A percentile compares a stretch with the other conserved stretches of the same genome.
These are phyloP conservation scores for Iris pallida DNA, from an alignment of 116 monocot species.

Conservation along the genomic window DNA sequence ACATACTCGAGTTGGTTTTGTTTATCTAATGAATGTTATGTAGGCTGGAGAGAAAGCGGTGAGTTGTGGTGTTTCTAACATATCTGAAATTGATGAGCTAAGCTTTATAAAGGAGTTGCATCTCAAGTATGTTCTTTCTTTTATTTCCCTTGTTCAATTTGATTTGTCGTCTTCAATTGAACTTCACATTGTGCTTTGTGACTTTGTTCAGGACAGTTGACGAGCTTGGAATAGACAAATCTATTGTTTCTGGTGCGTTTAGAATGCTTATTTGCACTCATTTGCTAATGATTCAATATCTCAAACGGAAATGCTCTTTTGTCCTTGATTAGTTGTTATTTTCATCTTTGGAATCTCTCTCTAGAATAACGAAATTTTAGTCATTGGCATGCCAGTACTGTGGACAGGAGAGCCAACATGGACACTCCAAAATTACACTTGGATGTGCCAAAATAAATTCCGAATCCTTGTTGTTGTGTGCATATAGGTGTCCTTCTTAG, in stretches of 20 bases:
- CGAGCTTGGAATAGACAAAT: constrained; percentile 76
- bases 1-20: neutral
- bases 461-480: no score
- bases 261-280: neutral
- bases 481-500: no score
- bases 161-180: neutral
- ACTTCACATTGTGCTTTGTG: constrained; percentile 3
- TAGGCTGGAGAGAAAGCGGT: constrained; percentile 95
- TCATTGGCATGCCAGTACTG: no score
- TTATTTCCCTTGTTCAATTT: neutral
- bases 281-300: neutral
- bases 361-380: no score
- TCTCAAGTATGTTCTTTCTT: constrained; percentile 43
- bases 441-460: no score
- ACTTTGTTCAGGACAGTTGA: constrained; percentile 63
- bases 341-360: no score
- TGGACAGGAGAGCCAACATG: no score
- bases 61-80: constrained; percentile 66
- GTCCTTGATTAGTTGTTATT: neutral
- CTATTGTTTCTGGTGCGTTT: constrained; percentile 53
- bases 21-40: constrained; percentile 1
- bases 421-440: no score
- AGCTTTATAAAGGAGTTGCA: constrained; percentile 72
- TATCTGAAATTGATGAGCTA: constrained; percentile 71
- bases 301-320: neutral